phyloP scores from a whole-genome alignment of 2,329 filamentous ascomycete species.

The Exophiala aquamarina region DNA sequence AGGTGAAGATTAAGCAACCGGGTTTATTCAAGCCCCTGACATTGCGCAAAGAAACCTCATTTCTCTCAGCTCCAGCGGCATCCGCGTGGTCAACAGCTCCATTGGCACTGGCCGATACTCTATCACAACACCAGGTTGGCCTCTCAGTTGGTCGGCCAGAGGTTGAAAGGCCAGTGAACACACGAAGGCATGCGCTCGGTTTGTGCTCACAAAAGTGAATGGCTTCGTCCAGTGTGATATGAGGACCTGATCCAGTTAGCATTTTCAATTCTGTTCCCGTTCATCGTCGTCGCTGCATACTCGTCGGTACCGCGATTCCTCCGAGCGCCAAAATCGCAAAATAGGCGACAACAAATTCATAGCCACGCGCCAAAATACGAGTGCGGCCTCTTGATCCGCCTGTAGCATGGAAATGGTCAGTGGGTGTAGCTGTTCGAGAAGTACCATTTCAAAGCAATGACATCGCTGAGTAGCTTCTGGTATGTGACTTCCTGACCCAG shows the following conservation, averaged over 20 bases:
- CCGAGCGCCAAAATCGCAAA: constrained; percentile 47
- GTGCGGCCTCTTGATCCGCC: constrained; percentile 28
- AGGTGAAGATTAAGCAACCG: constrained; percentile 60
- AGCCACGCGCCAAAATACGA: constrained; percentile 47
- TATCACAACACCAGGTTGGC: background rate
- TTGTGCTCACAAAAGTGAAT: constrained; percentile 26
- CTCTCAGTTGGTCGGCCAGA: background rate
- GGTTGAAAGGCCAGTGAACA: background rate
- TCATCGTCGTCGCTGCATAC: background rate
- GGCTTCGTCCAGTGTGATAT: constrained; percentile 29
- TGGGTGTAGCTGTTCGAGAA: background rate
- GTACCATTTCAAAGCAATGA: constrained; percentile 35
- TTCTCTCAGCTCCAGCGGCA: constrained; percentile 17
- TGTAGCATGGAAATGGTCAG: too few relatives aligned
- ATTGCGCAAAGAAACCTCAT: constrained; percentile 29
- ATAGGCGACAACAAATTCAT: constrained; percentile 49
- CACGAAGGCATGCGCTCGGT: background rate
- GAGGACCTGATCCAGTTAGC: background rate
- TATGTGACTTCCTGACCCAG: constrained; percentile 35
- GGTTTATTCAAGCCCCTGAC: constrained; percentile 31
- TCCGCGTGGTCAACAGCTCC: constrained; percentile 6
- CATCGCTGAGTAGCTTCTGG: constrained; percentile 44
- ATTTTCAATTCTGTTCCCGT: background rate
- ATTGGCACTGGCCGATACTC: background rate
- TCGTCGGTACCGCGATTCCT: constrained; percentile 48